A percentile compares a stretch with the other conserved stretches of the same genome.
phyloP scores from a whole-genome alignment of 192 early-diverging fungal species.

The Coemansia reversa region DNA sequence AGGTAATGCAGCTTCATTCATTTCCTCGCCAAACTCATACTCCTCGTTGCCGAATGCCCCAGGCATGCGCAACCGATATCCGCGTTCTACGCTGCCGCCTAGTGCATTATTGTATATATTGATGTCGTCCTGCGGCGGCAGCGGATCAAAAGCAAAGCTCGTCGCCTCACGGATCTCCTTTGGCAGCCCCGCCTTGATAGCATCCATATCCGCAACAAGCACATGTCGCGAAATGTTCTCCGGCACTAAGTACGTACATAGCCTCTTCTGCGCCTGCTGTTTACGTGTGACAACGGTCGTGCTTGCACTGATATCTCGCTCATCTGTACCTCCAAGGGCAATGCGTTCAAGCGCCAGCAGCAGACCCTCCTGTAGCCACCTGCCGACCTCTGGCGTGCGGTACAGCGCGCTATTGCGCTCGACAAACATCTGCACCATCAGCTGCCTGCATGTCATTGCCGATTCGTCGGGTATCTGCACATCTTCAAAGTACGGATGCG shows the following conservation, averaged over 20 bases:
- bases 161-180: slow-evolving; percentile 25
- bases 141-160: slow-evolving; percentile 50
- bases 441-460: slow-evolving; percentile 58
- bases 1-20: slow-evolving; percentile 12
- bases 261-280: slow-evolving; percentile 13
- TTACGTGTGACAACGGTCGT: slow-evolving; percentile 6
- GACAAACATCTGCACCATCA: slow-evolving; percentile 70
- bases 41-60: slow-evolving; percentile 28
- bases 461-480: slow-evolving; percentile 29
- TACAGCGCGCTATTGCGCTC: slow-evolving; percentile 75
- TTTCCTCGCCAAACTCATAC: slow-evolving; percentile 12
- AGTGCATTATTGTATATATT: slow-evolving; percentile 38
- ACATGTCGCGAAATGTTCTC: slow-evolving; percentile 52
- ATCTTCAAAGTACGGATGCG: slow-evolving; percentile 58
- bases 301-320: not conserved
- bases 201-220: slow-evolving; percentile 45
- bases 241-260: slow-evolving; percentile 42
- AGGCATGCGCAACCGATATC: slow-evolving; percentile 18
- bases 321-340: slow-evolving; percentile 1
- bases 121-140: slow-evolving; percentile 42
- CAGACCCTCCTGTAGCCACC: slow-evolving; percentile 56
- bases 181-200: slow-evolving; percentile 43
- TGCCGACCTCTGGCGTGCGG: slow-evolving; percentile 73
- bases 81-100: slow-evolving; percentile 5
- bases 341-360: slow-evolving; percentile 42